Evolutionary conservation across 208 protist species (phyloP), one percentile per base, ranked within the genome.

Genomic region (Leishmania amazonensis): DNA sequence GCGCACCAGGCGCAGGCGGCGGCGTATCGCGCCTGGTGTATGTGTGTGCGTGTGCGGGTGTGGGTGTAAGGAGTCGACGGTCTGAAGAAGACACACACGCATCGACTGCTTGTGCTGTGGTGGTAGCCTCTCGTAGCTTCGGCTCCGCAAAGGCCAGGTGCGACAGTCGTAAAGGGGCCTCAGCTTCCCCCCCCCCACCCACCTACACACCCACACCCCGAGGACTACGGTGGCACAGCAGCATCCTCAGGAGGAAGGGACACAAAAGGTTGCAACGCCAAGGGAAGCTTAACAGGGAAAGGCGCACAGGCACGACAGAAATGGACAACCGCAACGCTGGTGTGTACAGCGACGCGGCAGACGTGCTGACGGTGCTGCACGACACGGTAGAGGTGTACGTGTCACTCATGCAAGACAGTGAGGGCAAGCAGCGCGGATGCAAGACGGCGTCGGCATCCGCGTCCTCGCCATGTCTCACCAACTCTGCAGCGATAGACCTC

Each of bases 351-450:
- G 77, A 87, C 31, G 83, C 87, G 2, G 67, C 74, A 1, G 72
- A 80, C 53, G 78, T 87, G 8, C 81, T 89, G 31, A 81, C 75
- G 35, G 75, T 71, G 53, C 72, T 89, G 45, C 78, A 79, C n/a
- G 81, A 88, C 67, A 79, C 77, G 62, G 68, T 90, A 13, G 65
- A 79, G 0, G n/a, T 51, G 13, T 83, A 84, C 60, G 21, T 84
- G 60, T n/a, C 68, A 0, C 19, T 11, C 6, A 51, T 81, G 54
- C 64, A 79, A 4, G 65, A 75, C 35, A 76, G 38, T 45, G 78
- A 83, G 28, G 42, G 51, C 21, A 11, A 11, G 19, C 47, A 68
- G 13, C 60, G 28, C 15, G 62, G 70, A 17, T n/a, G 17, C 76
- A 64, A 28, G 17, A 38, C 5, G 19, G 75, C 35, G 40, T 58